Conservation (phyloP, 345 rosid species). For the Noccaea bulbosa region DNA sequence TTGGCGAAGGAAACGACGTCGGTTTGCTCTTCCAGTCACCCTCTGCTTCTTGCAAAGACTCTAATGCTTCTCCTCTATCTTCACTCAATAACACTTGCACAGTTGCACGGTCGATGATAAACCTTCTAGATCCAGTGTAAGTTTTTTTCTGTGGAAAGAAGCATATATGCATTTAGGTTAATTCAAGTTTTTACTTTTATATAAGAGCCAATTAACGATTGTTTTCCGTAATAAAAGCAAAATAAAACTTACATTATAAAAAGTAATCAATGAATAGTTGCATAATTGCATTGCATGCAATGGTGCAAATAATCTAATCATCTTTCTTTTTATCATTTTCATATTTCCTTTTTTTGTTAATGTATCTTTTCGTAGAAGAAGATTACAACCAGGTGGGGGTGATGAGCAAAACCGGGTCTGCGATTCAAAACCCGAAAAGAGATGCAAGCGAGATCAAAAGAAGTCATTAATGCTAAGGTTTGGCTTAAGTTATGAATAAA, state of each 20-base stretch:
- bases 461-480: slow-evolving; percentile 60
- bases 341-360: not conserved
- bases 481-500: not conserved
- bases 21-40: slow-evolving; percentile 29
- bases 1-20: slow-evolving; percentile 45
- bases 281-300: not conserved
- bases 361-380: slow-evolving; percentile 42
- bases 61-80: not conserved
- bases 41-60: not conserved
- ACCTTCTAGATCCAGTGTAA: slow-evolving; percentile 18
- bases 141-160: not conserved
- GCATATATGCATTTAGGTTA: no score
- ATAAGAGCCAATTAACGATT: not conserved
- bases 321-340: not conserved
- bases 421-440: slow-evolving; percentile 48
- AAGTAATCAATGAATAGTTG: not conserved
- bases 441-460: slow-evolving; percentile 48
- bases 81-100: not conserved
- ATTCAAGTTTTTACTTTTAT: no score
- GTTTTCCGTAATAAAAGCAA: not conserved
- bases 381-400: slow-evolving; percentile 40
- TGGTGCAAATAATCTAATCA: not conserved
- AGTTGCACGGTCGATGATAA: slow-evolving; percentile 2
- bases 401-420: slow-evolving; percentile 30
- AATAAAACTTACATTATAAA: not conserved